These are phyloP conservation scores for Fusarium graminum DNA, from an alignment of 2,329 filamentous ascomycete species.

Conservation along the genomic window DNA sequence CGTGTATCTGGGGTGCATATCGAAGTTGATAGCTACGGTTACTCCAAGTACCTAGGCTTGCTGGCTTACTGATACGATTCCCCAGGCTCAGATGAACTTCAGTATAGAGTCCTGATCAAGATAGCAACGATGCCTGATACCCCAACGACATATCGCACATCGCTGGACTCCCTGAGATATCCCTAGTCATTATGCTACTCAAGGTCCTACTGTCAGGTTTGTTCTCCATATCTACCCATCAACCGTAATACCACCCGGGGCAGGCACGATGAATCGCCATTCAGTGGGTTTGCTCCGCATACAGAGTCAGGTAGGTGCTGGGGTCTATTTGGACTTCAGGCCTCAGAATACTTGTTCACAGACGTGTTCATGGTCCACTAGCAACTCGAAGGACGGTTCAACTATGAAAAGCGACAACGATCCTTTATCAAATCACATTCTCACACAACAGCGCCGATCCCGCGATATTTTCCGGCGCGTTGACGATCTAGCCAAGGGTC, in stretches of 20 bases:
- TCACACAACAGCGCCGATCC: constrained; percentile 40
- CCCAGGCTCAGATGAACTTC: constrained; percentile 30
- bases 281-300: constrained; percentile 25
- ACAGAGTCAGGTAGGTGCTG: constrained; percentile 25
- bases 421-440: constrained; percentile 14
- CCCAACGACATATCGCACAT: neutral
- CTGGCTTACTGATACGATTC: constrained; percentile 21
- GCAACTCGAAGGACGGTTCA: constrained; percentile 8
- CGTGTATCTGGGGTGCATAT: constrained; percentile 35
- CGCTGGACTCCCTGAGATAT: constrained; percentile 6
- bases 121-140: constrained; percentile 14
- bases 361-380: constrained; percentile 4
- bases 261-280: constrained; percentile 26
- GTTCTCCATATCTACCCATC: constrained; percentile 10
- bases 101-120: constrained; percentile 3
- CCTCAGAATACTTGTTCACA: constrained; percentile 22
- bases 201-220: constrained; percentile 7
- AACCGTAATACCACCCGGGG: constrained; percentile 26
- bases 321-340: constrained; percentile 36
- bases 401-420: constrained; percentile 4
- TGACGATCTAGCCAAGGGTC: constrained; percentile 19
- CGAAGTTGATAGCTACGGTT: constrained; percentile 18
- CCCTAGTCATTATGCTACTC: constrained; percentile 14
- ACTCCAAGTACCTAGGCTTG: constrained; percentile 18
- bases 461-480: constrained; percentile 15